Conservation (phyloP, 2,329 filamentous ascomycete species). For the Aspergillus alliaceus region DNA sequence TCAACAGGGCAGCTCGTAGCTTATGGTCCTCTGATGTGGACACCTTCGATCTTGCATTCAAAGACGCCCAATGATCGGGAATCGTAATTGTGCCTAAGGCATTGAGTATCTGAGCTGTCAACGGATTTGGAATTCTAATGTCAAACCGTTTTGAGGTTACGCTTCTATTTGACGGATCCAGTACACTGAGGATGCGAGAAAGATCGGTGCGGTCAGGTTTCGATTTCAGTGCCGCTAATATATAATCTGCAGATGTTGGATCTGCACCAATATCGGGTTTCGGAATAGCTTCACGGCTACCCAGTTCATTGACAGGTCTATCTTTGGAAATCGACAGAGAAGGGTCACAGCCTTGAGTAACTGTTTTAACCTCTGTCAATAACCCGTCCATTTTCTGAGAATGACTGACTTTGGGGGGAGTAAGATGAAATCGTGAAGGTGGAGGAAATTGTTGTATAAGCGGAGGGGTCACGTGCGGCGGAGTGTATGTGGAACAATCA, state of each 20-base stretch:
- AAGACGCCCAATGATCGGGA: conserved; percentile 76
- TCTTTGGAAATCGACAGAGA: conserved; percentile 19
- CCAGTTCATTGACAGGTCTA: conserved; percentile 4
- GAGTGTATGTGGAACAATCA: conserved; percentile 12
- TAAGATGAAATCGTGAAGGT: conserved; percentile 10
- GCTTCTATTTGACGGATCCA: conserved; percentile 36
- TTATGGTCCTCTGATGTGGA: conserved; percentile 18
- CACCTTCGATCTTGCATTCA: conserved; percentile 41
- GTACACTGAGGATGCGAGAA: conserved; percentile 27
- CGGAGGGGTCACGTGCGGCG: conserved; percentile 28
- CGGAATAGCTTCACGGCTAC: conserved; percentile 11
- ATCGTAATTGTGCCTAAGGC: conserved; percentile 71
- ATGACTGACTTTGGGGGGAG: conserved; percentile 5
- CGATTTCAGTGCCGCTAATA: conserved; percentile 40
- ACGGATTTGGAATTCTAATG: conserved; percentile 63
- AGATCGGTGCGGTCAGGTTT: conserved; percentile 39
- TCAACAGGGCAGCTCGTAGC: conserved; percentile 52
- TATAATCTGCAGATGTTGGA: conserved; percentile 28
- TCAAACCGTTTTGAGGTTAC: conserved; percentile 46
- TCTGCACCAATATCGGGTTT: conserved; percentile 16
- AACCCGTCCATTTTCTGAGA: conserved; percentile 37
- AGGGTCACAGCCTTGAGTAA: conserved; percentile 23
- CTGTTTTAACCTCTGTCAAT: conserved; percentile 40
- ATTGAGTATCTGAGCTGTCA: conserved; percentile 73
- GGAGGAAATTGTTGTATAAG: conserved; percentile 18